Base-by-base conservation (phyloP, 2,329 filamentous ascomycete species). In the Ceratocystis eucalypticola region DNA sequence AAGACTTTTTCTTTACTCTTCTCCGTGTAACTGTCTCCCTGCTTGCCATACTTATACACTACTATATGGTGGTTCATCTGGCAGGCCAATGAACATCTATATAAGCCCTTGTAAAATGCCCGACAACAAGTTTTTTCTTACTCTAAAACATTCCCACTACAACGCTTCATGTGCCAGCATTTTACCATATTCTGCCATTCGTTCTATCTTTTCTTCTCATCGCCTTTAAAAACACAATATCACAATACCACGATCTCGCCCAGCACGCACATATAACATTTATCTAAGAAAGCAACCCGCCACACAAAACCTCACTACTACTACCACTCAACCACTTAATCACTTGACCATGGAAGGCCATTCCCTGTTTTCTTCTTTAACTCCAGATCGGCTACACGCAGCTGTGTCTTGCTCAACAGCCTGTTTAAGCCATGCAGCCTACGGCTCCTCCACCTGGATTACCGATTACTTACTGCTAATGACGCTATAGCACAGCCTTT, bases 31-130 rank as follows among this genome's bases (percentile, higher is more conserved):
- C 55, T 37, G 55, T 59, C 55, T 59, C 25, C 55, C 55, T 59
- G 55, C 17, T 59, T 59, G 55, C 30, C 55, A 59, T 37, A 59
- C 55, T 59, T 37, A 59, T 37, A 20, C 37, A 41, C 37, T 41
- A 41, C 55, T 59, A 33, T 59, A 59, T n/a, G 17, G 25, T 59
- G 55, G 55, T 59, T 33, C 55, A 59, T 59, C 55, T 59, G 55
- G 55, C 25, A 59, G 55, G 55, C 55, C 55, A 59, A n/a, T 59
- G 55, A 59, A 28, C 55, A 59, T 59, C 55, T 59, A 33, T 59
- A 33, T 59, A 59, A 10, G 55, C 55, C 55, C 55, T 20, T 59
- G 55, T 59, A 59, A 59, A 59, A 33, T 59, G 5, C 55, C 55
- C 55, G 30, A 37, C 28, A 59, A 15, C 28, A n/a, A n/a, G 30